phyloP scores from a whole-genome alignment of 2,329 filamentous ascomycete species.

The Aspergillus sp. region DNA sequence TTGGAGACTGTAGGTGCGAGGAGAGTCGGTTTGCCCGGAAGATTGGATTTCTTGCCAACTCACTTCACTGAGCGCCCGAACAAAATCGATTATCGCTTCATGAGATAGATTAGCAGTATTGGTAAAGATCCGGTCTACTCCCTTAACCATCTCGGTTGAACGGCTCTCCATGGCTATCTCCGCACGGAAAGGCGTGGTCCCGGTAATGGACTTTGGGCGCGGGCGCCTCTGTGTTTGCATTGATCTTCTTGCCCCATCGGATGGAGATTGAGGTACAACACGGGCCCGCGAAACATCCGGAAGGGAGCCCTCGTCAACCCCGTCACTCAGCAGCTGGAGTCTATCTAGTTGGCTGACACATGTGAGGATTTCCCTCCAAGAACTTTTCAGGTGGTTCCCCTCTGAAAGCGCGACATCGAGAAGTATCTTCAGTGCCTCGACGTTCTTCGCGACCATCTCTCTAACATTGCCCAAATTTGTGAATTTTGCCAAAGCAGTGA shows the following conservation, averaged over 20 bases:
- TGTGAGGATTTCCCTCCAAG: slow-evolving; percentile 93
- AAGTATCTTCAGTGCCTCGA: slow-evolving; percentile 88
- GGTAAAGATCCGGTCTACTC: slow-evolving; percentile 93
- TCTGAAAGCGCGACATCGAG: slow-evolving; percentile 91
- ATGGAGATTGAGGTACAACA: slow-evolving; percentile 60
- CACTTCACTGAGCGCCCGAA: slow-evolving; percentile 86
- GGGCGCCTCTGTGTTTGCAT: slow-evolving; percentile 56
- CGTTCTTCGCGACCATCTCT: slow-evolving; percentile 93
- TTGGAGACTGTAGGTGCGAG: slow-evolving; percentile 93
- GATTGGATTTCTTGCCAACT: slow-evolving; percentile 99
- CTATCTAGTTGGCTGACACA: slow-evolving; percentile 95
- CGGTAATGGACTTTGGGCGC: slow-evolving; percentile 47
- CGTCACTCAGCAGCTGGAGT: slow-evolving; percentile 90
- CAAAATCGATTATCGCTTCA: slow-evolving; percentile 94
- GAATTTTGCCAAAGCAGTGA: slow-evolving; percentile 86
- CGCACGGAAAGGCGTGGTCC: slow-evolving; percentile 60
- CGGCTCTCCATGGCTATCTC: slow-evolving; percentile 91
- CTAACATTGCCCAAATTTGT: slow-evolving; percentile 95
- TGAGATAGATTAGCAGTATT: slow-evolving; percentile 92
- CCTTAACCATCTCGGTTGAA: slow-evolving; percentile 88
- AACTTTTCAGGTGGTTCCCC: slow-evolving; percentile 82
- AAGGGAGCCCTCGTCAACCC: slow-evolving; percentile 87
- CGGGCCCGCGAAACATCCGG: slow-evolving; percentile 87
- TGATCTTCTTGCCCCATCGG: slow-evolving; percentile 63
- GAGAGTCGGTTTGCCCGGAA: slow-evolving; percentile 91